Percentiles rank a stretch among this genome's conserved stretches.
phyloP scores from a whole-genome alignment of 2,329 filamentous ascomycete species.

The Dactylonectria macrodidyma region DNA sequence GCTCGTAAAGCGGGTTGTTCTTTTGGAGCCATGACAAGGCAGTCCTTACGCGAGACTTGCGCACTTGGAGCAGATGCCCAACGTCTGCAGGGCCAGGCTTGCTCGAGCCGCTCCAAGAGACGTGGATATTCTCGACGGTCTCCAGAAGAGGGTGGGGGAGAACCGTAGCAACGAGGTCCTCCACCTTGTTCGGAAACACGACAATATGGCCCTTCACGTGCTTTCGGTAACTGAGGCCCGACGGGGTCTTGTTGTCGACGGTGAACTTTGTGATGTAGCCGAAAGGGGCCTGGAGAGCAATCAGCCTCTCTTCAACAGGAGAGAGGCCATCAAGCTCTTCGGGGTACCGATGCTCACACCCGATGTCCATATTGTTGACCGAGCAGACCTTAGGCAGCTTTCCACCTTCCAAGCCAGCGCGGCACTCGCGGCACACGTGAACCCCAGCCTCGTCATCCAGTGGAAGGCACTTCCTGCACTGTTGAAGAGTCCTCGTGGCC shows the following conservation, averaged over 20 bases:
- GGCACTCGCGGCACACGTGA: too few species aligned
- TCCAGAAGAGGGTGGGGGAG: slow-evolving; percentile 21
- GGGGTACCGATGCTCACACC: slow-evolving; percentile 11
- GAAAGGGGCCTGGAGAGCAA: slow-evolving; percentile 17
- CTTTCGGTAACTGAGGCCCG: slow-evolving; percentile 24
- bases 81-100: slow-evolving; percentile 17
- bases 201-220: slow-evolving; percentile 30
- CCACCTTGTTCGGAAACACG: slow-evolving; percentile 30
- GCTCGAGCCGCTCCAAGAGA: slow-evolving; percentile 24
- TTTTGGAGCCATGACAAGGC: slow-evolving; percentile 18
- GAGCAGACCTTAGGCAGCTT: slow-evolving; percentile 25
- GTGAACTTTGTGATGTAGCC: slow-evolving; percentile 31
- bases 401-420: slow-evolving; percentile 9
- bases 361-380: slow-evolving; percentile 25
- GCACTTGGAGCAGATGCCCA: slow-evolving; percentile 18
- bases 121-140: slow-evolving; percentile 26
- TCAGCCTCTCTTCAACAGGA: slow-evolving; percentile 29
- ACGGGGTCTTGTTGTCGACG: slow-evolving; percentile 17
- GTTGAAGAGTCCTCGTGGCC: slow-evolving; percentile 11
- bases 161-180: slow-evolving; percentile 28
- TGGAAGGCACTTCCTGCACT: slow-evolving; percentile 18
- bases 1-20: slow-evolving; percentile 23
- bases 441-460: slow-evolving; percentile 1
- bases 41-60: slow-evolving; percentile 5
- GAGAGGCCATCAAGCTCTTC: slow-evolving; percentile 17